These are phyloP conservation scores for Piloderma croceum DNA, from an alignment of 768 basidiomycete genomes.

Conservation along the genomic window DNA sequence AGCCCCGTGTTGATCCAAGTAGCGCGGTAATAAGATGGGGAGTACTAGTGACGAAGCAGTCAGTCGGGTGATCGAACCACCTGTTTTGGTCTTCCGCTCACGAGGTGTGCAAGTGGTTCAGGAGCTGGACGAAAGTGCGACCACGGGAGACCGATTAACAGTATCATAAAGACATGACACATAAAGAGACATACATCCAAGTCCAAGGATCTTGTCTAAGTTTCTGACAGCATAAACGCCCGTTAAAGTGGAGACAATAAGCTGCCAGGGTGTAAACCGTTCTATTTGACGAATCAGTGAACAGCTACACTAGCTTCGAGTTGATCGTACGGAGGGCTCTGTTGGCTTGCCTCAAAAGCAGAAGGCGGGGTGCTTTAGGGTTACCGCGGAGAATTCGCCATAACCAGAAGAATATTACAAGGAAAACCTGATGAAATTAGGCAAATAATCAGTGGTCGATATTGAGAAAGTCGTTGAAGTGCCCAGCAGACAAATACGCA, in stretches of 20 bases:
- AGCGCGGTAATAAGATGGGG: constrained; percentile 89
- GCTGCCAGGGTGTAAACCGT: constrained; percentile 94
- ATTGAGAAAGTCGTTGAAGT: constrained; percentile 1
- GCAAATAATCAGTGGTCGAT: not conserved
- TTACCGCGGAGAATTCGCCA: constrained; percentile 71
- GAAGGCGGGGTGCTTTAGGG: constrained; percentile 56
- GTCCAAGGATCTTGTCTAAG: constrained; percentile 78
- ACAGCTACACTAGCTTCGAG: not conserved
- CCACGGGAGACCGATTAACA: constrained; percentile 4
- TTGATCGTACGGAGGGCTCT: constrained; percentile 48
- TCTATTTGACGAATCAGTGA: constrained; percentile 33
- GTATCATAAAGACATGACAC: not conserved
- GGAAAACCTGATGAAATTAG: constrained; percentile 57
- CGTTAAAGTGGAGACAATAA: constrained; percentile 82
- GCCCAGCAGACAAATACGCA: constrained; percentile 24
- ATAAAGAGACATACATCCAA: constrained; percentile 53
- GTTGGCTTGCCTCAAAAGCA: constrained; percentile 59
- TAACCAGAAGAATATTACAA: constrained; percentile 89
- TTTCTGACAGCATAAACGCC: constrained; percentile 78
- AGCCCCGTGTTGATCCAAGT: constrained; percentile 92
- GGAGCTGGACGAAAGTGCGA: constrained; percentile 52
- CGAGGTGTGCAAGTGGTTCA: constrained; percentile 85
- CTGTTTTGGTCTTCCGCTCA: constrained; percentile 32
- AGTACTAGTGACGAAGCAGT: constrained; percentile 51
- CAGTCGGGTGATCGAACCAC: not conserved